Base-by-base conservation (phyloP, 2,329 filamentous ascomycete genomes). In the Aspergillus japonicus region DNA sequence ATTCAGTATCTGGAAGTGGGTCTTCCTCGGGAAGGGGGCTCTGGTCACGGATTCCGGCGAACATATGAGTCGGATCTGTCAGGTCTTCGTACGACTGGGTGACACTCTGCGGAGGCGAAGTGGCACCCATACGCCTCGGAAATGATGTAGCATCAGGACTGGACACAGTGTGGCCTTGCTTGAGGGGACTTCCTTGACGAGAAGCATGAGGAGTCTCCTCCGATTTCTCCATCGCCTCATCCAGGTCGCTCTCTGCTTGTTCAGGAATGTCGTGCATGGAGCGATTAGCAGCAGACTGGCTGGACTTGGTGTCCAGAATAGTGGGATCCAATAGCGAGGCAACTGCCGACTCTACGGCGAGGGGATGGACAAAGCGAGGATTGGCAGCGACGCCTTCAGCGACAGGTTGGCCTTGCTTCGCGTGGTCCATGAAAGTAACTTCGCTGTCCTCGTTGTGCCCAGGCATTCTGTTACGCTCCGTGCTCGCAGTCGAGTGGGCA, bases 301-400 rank as follows among this genome's bases (percentile, higher is more conserved):
- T 81, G 12, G 86, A 88, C 10, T 81, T 82, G 14, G 77, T 79
- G 3, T 87, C 93, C 56, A 96, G 72, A 12, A 89, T 85, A 2
- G 92, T 96, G 0, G 92, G 94, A 19, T 92, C 91, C 67, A 95
- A 89, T 6, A 98, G 80, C 16, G 93, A 97, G 7, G 94, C 94
- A 11, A 98, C 93, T 10, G 90, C 90, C 14, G 93, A 97, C 75
- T 97, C 93, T 0, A 96, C 87, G 2, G 85, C 91, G 35, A 87
- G 71, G 2, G 86, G 87, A 67, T 92, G 87, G 3, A 96, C 83
- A 69, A 92, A 89, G 65, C 91, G 83, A 2, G 92, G 89, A 66
- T 91, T 96, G 11, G 87, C 87, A 47, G 84, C 89, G 50, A 85
- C 85, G 26, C 85, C 89, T 21, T 85, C 86, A 31, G 85, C 86